phyloP scores from a whole-genome alignment of 2,329 filamentous ascomycete species.

The Neofusicoccum kwambonambiense region DNA sequence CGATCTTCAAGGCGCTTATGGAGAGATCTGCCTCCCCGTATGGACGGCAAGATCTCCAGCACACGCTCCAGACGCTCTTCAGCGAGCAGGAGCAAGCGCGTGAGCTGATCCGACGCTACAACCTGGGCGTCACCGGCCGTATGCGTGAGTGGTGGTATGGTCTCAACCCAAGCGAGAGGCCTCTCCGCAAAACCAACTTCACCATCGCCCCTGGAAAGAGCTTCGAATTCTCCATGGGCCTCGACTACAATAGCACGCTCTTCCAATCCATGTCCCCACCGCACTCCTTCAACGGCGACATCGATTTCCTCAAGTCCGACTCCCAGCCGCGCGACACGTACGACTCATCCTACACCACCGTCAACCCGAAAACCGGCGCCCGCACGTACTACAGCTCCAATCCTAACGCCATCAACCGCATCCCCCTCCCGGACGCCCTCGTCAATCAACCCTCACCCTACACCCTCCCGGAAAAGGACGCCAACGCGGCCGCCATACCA shows the following conservation, averaged over 20 bases:
- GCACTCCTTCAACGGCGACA: conserved; percentile 16
- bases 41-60: conserved; percentile 34
- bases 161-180: background rate
- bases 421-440: conserved; percentile 24
- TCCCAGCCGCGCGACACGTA: background rate
- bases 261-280: conserved; percentile 32
- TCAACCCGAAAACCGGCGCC: conserved; percentile 3
- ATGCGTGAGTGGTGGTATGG: conserved; percentile 28
- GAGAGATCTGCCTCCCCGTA: conserved; percentile 25
- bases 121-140: conserved; percentile 27
- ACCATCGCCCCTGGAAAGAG: conserved; percentile 36
- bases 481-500: conserved; percentile 29
- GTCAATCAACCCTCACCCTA: conserved; percentile 34
- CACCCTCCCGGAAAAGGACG: conserved; percentile 35
- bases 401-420: background rate
- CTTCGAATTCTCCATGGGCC: conserved; percentile 53
- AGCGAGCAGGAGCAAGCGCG: conserved; percentile 55
- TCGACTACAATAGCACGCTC: conserved; percentile 53
- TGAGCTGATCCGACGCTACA: conserved; percentile 30
- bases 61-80: conserved; percentile 52
- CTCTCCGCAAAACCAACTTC: conserved; percentile 7
- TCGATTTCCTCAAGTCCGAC: conserved; percentile 1
- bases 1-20: conserved; percentile 45
- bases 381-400: background rate
- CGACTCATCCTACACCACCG: conserved; percentile 8